These are phyloP conservation scores for Fusarium luffae DNA, from an alignment of 2,329 filamentous ascomycete species.

Conservation along the genomic window DNA sequence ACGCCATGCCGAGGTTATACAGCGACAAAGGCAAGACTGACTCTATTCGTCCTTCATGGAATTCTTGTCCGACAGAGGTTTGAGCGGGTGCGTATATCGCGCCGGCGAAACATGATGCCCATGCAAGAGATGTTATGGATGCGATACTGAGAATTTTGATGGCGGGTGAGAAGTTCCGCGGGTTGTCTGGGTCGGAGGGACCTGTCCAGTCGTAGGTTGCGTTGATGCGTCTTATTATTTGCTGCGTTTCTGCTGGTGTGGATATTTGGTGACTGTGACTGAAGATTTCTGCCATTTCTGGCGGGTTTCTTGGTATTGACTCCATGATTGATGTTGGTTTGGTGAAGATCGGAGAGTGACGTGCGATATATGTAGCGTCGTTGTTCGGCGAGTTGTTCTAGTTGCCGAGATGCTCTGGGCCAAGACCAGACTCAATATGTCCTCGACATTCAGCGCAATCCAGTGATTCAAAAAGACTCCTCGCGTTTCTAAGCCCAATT, in stretches of 20 bases:
- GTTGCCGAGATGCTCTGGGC: too few relatives aligned
- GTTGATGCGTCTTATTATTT: slow-evolving; percentile 30
- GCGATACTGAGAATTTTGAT: slow-evolving; percentile 17
- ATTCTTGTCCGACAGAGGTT: slow-evolving; percentile 5
- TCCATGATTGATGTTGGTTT: background rate
- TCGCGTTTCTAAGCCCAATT: too few relatives aligned
- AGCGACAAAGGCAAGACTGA: slow-evolving; percentile 11
- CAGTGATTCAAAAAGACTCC: too few relatives aligned
- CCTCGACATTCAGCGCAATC: too few relatives aligned
- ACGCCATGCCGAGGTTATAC: slow-evolving; percentile 37
- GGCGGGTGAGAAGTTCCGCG: slow-evolving; percentile 18
- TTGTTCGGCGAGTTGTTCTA: background rate
- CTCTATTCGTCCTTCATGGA: background rate
- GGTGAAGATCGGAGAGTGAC: background rate
- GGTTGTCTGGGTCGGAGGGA: slow-evolving; percentile 21
- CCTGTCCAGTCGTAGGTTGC: slow-evolving; percentile 31
- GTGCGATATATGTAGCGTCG: background rate
- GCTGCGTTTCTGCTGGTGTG: background rate
- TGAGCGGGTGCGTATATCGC: slow-evolving; percentile 28
- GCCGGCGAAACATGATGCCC: slow-evolving; percentile 12
- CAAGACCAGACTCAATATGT: too few relatives aligned
- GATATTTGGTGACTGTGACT: too few relatives aligned
- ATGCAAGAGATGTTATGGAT: slow-evolving; percentile 10
- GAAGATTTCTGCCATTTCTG: background rate
- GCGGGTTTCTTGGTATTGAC: background rate